Percentiles rank a stretch among this genome's conserved stretches.
Evolutionary conservation across 2,329 filamentous ascomycete species (phyloP).

Genomic region (Fusarium sp.): DNA sequence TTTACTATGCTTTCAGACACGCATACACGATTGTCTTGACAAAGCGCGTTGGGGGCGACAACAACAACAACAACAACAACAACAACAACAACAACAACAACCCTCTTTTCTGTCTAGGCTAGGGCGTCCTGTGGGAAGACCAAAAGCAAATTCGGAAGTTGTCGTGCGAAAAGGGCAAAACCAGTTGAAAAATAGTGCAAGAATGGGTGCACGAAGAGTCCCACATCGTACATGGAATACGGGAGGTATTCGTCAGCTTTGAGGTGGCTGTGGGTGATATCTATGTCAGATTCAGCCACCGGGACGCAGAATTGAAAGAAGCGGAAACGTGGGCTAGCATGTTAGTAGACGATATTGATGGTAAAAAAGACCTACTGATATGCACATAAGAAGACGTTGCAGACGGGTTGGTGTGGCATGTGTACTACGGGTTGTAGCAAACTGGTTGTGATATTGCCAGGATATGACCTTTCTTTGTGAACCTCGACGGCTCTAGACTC

Average conservation of each 20-base stretch:
- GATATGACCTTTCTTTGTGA: background rate
- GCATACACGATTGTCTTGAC: background rate
- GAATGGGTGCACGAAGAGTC: conserved; percentile 5
- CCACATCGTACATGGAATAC: conserved; percentile 20
- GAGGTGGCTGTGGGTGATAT: conserved; percentile 26
- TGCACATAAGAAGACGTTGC: background rate
- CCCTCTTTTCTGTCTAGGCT: background rate
- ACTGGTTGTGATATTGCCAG: conserved; percentile 4
- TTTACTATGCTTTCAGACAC: too few relatives aligned
- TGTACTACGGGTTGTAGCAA: conserved; percentile 9
- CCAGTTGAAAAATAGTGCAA: conserved; percentile 1
- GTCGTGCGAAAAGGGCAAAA: conserved; percentile 2
- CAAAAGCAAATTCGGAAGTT: background rate
- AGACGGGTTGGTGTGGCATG: background rate
- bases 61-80: background rate
- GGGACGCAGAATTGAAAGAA: conserved; percentile 7
- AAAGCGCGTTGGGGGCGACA: background rate
- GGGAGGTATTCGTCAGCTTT: conserved; percentile 33
- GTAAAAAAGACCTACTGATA: too few relatives aligned
- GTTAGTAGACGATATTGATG: background rate
- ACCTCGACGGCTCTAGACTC: background rate
- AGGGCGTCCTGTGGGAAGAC: background rate
- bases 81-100: background rate
- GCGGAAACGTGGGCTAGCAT: background rate
- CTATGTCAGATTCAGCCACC: conserved; percentile 23